Conservation (phyloP, 805 yeast species). For the Peterozyma xylosa region DNA sequence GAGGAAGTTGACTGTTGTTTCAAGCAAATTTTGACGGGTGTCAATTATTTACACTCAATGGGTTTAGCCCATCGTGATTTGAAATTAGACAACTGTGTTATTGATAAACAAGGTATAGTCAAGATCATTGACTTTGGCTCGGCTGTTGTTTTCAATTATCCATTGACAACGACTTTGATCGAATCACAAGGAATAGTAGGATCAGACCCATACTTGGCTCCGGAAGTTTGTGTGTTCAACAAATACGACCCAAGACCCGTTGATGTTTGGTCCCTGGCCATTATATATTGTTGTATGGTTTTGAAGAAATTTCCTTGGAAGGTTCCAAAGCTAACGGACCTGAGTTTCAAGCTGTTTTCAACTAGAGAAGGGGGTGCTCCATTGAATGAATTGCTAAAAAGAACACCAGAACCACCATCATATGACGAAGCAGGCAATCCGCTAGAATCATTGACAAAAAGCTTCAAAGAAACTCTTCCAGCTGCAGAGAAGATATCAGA, state of each 20-base stretch:
- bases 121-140: constrained; percentile 91
- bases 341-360: constrained; percentile 77
- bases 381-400: constrained; percentile 51
- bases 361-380: constrained; percentile 65
- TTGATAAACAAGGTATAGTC: constrained; percentile 74
- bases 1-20: constrained; percentile 85
- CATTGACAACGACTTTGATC: constrained; percentile 63
- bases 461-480: constrained; percentile 10
- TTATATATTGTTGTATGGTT: constrained; percentile 88
- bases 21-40: constrained; percentile 76
- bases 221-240: constrained; percentile 79
- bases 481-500: background rate
- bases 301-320: constrained; percentile 93
- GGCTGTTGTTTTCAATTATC: constrained; percentile 86
- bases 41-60: constrained; percentile 71
- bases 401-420: constrained; percentile 41
- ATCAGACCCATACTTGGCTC: constrained; percentile 85
- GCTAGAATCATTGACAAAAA: constrained; percentile 6
- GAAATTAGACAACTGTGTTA: constrained; percentile 88
- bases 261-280: constrained; percentile 90
- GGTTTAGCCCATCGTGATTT: constrained; percentile 91
- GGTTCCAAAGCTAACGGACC: constrained; percentile 75
- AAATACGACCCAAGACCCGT: constrained; percentile 90
- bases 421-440: constrained; percentile 12
- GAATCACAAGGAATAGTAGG: constrained; percentile 85